Evolutionary conservation across 805 yeast genomes (phyloP).

Genomic region (Candida sphagnicola): DNA sequence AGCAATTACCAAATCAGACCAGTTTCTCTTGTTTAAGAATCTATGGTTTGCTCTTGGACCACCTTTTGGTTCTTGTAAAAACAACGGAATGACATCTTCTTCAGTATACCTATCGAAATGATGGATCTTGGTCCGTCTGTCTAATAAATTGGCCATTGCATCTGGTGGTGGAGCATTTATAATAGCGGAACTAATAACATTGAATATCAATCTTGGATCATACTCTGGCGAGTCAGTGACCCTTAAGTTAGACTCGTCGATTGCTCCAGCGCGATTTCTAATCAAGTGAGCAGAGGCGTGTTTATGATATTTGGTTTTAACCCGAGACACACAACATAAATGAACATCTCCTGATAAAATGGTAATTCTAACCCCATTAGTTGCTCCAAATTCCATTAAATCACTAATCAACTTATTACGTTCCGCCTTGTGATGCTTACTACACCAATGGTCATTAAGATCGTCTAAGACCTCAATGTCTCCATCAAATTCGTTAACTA

Average conservation of each 20-base stretch:
- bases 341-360: constrained; percentile 94
- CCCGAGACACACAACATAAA: constrained; percentile 76
- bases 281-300: constrained; percentile 22
- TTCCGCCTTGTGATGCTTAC: constrained; percentile 79
- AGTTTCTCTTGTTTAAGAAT: constrained; percentile 66
- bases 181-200: constrained; percentile 86
- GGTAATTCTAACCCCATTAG: constrained; percentile 67
- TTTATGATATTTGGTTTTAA: constrained; percentile 50
- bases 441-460: constrained; percentile 95
- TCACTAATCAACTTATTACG: constrained; percentile 64
- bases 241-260: constrained; percentile 34
- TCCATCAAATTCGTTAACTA: constrained; percentile 91
- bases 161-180: constrained; percentile 91
- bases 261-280: constrained; percentile 16
- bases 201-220: constrained; percentile 76
- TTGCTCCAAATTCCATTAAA: constrained; percentile 64
- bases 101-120: constrained; percentile 60
- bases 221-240: constrained; percentile 50
- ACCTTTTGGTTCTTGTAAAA: constrained; percentile 57
- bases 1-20: constrained; percentile 63
- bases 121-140: constrained; percentile 66
- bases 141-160: constrained; percentile 71
- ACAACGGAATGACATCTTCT: constrained; percentile 80
- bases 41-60: constrained; percentile 41
- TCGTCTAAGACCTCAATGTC: constrained; percentile 89